A percentile compares a stretch with the other conserved stretches of the same genome.
Conservation (phyloP, 2,329 filamentous ascomycete species). For the Fusarium palustre region DNA sequence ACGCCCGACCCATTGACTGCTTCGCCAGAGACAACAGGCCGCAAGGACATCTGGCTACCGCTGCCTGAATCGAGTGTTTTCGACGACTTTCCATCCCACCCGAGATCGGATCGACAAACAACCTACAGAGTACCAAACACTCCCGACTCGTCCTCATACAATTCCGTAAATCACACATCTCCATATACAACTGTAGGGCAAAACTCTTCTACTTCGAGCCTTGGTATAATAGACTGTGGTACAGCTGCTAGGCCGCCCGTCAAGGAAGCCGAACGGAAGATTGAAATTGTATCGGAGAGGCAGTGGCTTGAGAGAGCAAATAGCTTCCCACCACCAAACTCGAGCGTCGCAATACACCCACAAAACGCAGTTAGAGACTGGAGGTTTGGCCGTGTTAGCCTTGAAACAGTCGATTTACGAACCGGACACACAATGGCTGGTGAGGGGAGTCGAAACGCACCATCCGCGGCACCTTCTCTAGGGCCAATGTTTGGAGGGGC, state of each 20-base stretch:
- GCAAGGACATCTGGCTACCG: conserved; percentile 63
- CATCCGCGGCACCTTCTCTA: conserved; percentile 63
- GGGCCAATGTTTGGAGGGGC: conserved; percentile 67
- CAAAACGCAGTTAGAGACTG: conserved; percentile 73
- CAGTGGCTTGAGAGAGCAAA: conserved; percentile 56
- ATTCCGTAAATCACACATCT: conserved; percentile 1
- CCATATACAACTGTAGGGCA: background rate
- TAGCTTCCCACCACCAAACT: conserved; percentile 58
- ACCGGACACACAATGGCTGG: conserved; percentile 50
- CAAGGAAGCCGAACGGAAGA: conserved; percentile 50
- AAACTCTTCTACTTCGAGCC: conserved; percentile 33
- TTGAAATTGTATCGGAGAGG: conserved; percentile 55
- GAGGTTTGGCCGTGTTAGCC: conserved; percentile 81
- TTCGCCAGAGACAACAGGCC: conserved; percentile 19
- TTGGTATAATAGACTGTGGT: conserved; percentile 64
- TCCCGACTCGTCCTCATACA: conserved; percentile 2
- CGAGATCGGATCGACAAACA: conserved; percentile 47
- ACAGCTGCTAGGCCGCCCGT: conserved; percentile 51
- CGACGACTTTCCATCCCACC: conserved; percentile 65
- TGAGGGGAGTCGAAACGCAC: conserved; percentile 56
- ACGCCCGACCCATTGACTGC: conserved; percentile 53
- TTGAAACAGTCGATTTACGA: conserved; percentile 82
- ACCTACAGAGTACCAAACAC: conserved; percentile 25
- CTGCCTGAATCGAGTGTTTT: conserved; percentile 63
- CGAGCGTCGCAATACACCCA: conserved; percentile 59